Evolutionary conservation across 768 basidiomycete species (phyloP).

Genomic region (Botryobasidium botryosum): DNA sequence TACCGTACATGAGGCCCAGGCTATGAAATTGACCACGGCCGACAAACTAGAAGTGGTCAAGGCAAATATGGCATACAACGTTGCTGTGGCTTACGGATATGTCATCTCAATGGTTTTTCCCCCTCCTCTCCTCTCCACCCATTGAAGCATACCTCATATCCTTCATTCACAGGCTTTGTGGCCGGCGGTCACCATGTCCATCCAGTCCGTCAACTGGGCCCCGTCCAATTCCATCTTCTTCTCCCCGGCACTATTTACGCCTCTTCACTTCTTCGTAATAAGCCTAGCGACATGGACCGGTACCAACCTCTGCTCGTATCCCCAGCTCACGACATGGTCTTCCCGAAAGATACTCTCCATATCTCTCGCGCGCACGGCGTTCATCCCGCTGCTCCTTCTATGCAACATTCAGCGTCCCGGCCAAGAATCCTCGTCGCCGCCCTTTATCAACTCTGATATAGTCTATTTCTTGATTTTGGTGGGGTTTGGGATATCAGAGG

Average conservation of each 20-base stretch:
- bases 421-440: slow-evolving; percentile 14
- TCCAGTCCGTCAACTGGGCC: slow-evolving; percentile 43
- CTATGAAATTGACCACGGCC: slow-evolving; percentile 15
- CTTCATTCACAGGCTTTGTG: slow-evolving; percentile 47
- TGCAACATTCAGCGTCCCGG: too few relatives aligned
- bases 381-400: slow-evolving; percentile 74
- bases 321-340: slow-evolving; percentile 50
- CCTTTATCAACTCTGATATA: slow-evolving; percentile 59
- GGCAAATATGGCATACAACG: slow-evolving; percentile 49
- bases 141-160: neutral
- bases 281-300: slow-evolving; percentile 57
- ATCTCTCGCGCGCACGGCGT: slow-evolving; percentile 55
- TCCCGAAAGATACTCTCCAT: slow-evolving; percentile 42
- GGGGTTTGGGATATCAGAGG: slow-evolving; percentile 59
- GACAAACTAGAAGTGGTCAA: slow-evolving; percentile 15
- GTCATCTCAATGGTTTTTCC: slow-evolving; percentile 55
- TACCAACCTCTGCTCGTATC: slow-evolving; percentile 49
- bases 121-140: slow-evolving; percentile 6
- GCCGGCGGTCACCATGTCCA: slow-evolving; percentile 69
- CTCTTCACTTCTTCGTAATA: slow-evolving; percentile 61
- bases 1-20: slow-evolving; percentile 12
- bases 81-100: slow-evolving; percentile 63
- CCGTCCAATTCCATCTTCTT: slow-evolving; percentile 22
- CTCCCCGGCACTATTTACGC: slow-evolving; percentile 68
- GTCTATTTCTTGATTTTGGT: slow-evolving; percentile 60